Base-by-base conservation (phyloP, 352 stramenopile genomes). In the Phytophthora meadii region DNA sequence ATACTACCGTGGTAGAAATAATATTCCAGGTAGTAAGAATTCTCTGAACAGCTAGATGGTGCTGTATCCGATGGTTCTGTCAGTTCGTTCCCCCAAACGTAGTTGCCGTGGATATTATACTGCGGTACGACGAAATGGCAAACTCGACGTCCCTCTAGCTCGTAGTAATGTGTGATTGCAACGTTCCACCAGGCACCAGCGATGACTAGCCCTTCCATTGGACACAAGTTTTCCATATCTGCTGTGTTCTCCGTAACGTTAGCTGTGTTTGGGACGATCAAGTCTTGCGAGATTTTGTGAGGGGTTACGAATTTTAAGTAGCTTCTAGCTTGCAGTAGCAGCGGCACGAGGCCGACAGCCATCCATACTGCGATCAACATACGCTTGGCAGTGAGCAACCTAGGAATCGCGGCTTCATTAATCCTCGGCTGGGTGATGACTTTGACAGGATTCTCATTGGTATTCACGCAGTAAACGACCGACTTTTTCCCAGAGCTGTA, bases 1-100 rank as follows among this genome's bases (percentile, higher is more conserved):
- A 72, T 72, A n/a, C 64, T 72, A 0, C 64, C 64, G 36, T 72
- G 64, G 46, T 72, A 72, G 27, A 72, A 72, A 27, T 72, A 71
- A 40, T 77, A 72, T 15, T 77, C 57, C n/a, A 76, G 50, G 28
- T 51, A 61, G 32, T 73, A 76, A 30, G 50, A 53, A 32, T 63
- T 64, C 7, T 19, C 27, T 22, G 39, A 39, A 39, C 57, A 59
- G 12, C 37, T 70, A 22, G 48, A 44, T 14, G 69, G 61, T 9
- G 48, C 27, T 4, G 47, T 61, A 1, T 19, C 15, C 6, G 51
- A 65, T 8, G 28, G 44, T 19, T 14, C 8, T 5, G n/a, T n/a
- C 45, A 54, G 39, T 28, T 68, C 48, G 10, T 52, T 66, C n/a
- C 53, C 60, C 2, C 72, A 22, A 9, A 54, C 8, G 19, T 77